Conservation (phyloP, 2,329 filamentous ascomycete species). For the Bertia moriformis region DNA sequence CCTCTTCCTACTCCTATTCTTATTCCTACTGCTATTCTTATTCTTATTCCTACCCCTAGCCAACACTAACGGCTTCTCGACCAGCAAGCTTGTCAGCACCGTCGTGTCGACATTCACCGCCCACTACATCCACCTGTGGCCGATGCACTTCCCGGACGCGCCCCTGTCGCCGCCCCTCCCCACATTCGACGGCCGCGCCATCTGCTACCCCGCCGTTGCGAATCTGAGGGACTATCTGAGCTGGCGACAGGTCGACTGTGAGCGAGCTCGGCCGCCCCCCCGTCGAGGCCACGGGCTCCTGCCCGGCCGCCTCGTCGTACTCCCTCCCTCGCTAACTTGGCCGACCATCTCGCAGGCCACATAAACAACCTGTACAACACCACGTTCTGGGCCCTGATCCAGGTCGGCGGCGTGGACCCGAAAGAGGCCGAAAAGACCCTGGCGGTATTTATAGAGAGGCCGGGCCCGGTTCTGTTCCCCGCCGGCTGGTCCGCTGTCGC, state of each 20-base stretch:
- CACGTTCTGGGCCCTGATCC: constrained; percentile 81
- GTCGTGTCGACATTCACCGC: constrained; percentile 87
- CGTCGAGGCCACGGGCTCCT: neutral
- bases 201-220: constrained; percentile 69
- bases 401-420: constrained; percentile 59
- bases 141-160: constrained; percentile 56
- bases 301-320: too few species aligned
- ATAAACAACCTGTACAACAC: constrained; percentile 99
- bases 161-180: constrained; percentile 63
- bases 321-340: too few species aligned
- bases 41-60: constrained; percentile 1
- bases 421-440: constrained; percentile 71
- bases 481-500: neutral
- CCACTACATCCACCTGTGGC: constrained; percentile 75
- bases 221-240: constrained; percentile 90
- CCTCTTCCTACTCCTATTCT: too few species aligned
- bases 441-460: too few species aligned
- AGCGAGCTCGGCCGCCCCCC: constrained; percentile 15
- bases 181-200: constrained; percentile 82
- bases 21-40: too few species aligned
- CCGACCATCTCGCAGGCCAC: constrained; percentile 43
- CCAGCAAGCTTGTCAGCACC: constrained; percentile 77
- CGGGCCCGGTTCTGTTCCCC: too few species aligned
- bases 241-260: constrained; percentile 94
- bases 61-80: constrained; percentile 2